Conservation (phyloP, 2,329 filamentous ascomycete genomes). For the Penicillium sp. region DNA sequence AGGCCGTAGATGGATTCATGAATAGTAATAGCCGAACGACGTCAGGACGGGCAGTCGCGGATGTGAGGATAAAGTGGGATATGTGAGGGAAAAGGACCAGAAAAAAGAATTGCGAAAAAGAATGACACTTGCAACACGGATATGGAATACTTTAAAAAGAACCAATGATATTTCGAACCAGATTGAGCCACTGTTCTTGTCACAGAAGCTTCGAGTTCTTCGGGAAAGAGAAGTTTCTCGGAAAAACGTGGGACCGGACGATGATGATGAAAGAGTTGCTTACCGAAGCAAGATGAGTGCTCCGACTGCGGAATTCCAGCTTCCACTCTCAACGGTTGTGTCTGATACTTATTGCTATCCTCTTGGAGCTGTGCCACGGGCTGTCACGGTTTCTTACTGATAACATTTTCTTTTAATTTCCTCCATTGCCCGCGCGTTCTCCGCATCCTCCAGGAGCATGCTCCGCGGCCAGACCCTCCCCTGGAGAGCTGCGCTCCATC, state of each 20-base stretch:
- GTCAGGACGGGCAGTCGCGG: conserved; percentile 12
- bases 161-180: conserved; percentile 14
- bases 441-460: conserved; percentile 50
- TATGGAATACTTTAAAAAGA: conserved; percentile 3
- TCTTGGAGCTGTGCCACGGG: conserved; percentile 15
- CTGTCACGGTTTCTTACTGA: conserved; percentile 6
- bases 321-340: conserved; percentile 6
- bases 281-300: conserved; percentile 30
- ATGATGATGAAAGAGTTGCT: conserved; percentile 34
- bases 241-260: conserved; percentile 32
- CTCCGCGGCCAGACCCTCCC: conserved; percentile 63
- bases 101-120: conserved; percentile 1
- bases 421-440: conserved; percentile 2
- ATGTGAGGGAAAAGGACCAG: neutral
- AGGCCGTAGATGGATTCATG: conserved; percentile 43
- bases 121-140: conserved; percentile 8
- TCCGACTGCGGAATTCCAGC: conserved; percentile 20
- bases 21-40: conserved; percentile 22
- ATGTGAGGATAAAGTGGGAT: neutral
- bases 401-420: conserved; percentile 1
- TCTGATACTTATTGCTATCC: conserved; percentile 14
- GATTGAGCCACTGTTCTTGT: conserved; percentile 19
- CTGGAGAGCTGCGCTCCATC: conserved; percentile 62
- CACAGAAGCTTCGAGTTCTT: conserved; percentile 35
- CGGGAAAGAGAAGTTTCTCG: conserved; percentile 36